These are phyloP conservation scores for Cyclotella atomus DNA, from an alignment of 108 stramenopile species.

Conservation along the genomic window DNA sequence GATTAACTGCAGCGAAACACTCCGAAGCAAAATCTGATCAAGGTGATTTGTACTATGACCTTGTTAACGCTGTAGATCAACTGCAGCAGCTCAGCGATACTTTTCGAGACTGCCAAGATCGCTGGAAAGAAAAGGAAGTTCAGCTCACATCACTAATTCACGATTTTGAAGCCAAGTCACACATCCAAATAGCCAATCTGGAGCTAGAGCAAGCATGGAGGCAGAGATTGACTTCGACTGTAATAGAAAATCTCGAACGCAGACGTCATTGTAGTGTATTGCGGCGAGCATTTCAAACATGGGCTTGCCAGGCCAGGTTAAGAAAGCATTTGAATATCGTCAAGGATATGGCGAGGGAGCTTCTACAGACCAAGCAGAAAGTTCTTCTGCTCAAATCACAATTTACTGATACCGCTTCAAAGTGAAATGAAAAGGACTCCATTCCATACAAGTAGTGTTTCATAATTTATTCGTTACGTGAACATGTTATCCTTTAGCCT, in stretches of 20 bases:
- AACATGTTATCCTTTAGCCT: too few relatives aligned
- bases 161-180: conserved; percentile 31
- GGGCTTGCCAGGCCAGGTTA: conserved; percentile 31
- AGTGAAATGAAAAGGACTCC: too few relatives aligned
- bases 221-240: conserved; percentile 19
- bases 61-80: conserved; percentile 37
- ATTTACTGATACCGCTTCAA: too few relatives aligned
- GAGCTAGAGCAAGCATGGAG: conserved; percentile 23
- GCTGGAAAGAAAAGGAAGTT: conserved; percentile 32
- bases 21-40: background rate
- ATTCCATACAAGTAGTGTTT: too few relatives aligned
- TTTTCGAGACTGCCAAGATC: conserved; percentile 30
- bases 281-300: conserved; percentile 26
- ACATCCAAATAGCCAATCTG: background rate
- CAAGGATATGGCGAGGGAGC: conserved; percentile 47
- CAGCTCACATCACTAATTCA: conserved; percentile 22
- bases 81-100: conserved; percentile 26
- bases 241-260: conserved; percentile 22
- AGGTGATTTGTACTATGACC: conserved; percentile 35
- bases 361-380: conserved; percentile 29
- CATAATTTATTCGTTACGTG: too few relatives aligned
- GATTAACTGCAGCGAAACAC: conserved; percentile 33
- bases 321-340: conserved; percentile 35
- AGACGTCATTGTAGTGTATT: conserved; percentile 10
- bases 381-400: conserved; percentile 44